Evolutionary conservation across 352 stramenopile genomes (phyloP).

Genomic region (Globisporangium polare): DNA sequence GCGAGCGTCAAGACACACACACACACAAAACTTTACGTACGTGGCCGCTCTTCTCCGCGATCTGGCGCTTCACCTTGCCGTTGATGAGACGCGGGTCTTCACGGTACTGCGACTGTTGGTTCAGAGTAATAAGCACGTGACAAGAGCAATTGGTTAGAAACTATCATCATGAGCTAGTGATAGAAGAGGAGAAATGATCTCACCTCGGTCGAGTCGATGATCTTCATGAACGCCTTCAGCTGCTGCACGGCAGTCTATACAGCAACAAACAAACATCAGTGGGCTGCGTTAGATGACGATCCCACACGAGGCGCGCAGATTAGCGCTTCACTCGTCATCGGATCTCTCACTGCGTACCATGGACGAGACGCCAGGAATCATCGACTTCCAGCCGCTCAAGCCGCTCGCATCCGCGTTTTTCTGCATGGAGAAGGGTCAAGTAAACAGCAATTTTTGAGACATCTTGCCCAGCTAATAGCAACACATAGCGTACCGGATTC

Average conservation of each 20-base stretch:
- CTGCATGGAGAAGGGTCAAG: slow-evolving; percentile 20
- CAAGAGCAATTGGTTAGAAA: not conserved
- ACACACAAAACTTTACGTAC: slow-evolving; percentile 31
- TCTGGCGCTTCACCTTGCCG: slow-evolving; percentile 80
- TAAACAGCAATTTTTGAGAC: not conserved
- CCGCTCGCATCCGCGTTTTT: slow-evolving; percentile 76
- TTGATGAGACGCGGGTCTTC: slow-evolving; percentile 76
- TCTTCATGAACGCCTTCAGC: slow-evolving; percentile 78
- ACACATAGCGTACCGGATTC: not conserved
- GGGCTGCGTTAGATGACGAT: not conserved
- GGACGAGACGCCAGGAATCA: slow-evolving; percentile 71
- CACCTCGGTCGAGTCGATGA: slow-evolving; percentile 76
- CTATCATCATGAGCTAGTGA: not conserved
- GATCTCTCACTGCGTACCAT: slow-evolving; percentile 39
- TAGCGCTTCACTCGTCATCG: no score
- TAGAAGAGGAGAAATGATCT: not conserved
- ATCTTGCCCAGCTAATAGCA: not conserved
- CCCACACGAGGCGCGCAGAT: not conserved
- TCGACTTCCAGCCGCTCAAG: slow-evolving; percentile 73
- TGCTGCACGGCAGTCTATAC: slow-evolving; percentile 77
- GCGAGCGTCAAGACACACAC: not conserved
- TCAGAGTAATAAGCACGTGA: not conserved
- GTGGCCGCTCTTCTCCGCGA: slow-evolving; percentile 77
- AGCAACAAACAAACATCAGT: not conserved
- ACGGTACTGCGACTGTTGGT: slow-evolving; percentile 47